Conservation (phyloP, 257 asterid species). For the Henckelia pumila region DNA sequence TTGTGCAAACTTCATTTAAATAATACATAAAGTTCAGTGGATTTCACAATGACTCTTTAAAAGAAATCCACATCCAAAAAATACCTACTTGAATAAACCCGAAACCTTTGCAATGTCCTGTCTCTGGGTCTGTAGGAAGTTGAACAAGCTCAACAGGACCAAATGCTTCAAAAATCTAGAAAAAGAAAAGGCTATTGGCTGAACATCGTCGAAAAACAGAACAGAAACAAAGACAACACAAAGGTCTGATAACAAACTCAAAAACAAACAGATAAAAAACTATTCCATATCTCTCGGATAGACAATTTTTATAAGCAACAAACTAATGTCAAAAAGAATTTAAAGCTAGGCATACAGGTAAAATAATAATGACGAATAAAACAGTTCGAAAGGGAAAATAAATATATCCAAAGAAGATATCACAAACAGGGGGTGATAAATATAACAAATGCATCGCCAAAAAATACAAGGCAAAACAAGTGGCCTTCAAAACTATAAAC, state of each 20-base stretch:
- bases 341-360: not conserved
- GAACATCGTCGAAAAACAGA: not conserved
- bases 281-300: not conserved
- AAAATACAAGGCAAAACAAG: not conserved
- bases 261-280: not conserved
- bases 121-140: slow-evolving; percentile 96
- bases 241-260: not conserved
- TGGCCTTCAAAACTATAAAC: not conserved
- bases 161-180: slow-evolving; percentile 94
- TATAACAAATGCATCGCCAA: not conserved
- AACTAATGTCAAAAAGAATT: not conserved
- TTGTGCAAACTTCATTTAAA: slow-evolving; percentile 61
- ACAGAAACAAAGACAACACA: not conserved
- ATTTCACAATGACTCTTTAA: not conserved
- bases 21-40: not conserved
- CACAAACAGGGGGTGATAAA: not conserved
- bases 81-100: slow-evolving; percentile 97
- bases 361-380: not conserved
- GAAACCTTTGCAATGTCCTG: slow-evolving; percentile 99
- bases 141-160: slow-evolving; percentile 99
- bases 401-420: not conserved
- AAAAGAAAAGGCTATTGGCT: slow-evolving; percentile 5
- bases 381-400: not conserved
- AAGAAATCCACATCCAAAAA: slow-evolving; percentile 18
- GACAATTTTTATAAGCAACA: not conserved